Percentiles rank a stretch among this genome's conserved stretches.
phyloP scores from a whole-genome alignment of 257 asterid genomes.

The Nicotiana tabacum region DNA sequence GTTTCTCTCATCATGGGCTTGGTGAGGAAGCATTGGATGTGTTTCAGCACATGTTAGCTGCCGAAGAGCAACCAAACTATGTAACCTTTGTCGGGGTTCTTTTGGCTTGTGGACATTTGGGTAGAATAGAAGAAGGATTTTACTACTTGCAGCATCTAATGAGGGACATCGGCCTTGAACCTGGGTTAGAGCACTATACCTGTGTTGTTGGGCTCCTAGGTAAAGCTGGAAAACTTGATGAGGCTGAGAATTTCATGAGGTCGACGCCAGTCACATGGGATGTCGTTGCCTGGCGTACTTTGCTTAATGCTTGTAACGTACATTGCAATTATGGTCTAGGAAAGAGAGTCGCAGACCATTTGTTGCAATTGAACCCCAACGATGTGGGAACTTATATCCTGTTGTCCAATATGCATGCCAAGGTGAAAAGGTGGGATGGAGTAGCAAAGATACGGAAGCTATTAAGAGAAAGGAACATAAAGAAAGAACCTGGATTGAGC shows the following conservation, averaged over 20 bases:
- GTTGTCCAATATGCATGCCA: slow-evolving; percentile 76
- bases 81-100: slow-evolving; percentile 76
- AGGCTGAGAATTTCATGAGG: slow-evolving; percentile 63
- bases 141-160: slow-evolving; percentile 51
- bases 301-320: slow-evolving; percentile 77
- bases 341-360: slow-evolving; percentile 42
- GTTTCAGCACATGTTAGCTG: slow-evolving; percentile 53
- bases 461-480: slow-evolving; percentile 57
- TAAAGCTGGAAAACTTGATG: slow-evolving; percentile 61
- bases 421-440: slow-evolving; percentile 72
- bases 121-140: slow-evolving; percentile 62
- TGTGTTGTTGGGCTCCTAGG: slow-evolving; percentile 70
- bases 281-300: slow-evolving; percentile 71
- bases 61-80: slow-evolving; percentile 49
- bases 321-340: slow-evolving; percentile 61
- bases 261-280: slow-evolving; percentile 61
- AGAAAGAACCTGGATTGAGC: slow-evolving; percentile 93
- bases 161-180: slow-evolving; percentile 51
- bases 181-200: slow-evolving; percentile 82
- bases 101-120: slow-evolving; percentile 70
- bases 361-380: slow-evolving; percentile 50
- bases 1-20: slow-evolving; percentile 72
- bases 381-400: slow-evolving; percentile 68
- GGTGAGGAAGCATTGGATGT: slow-evolving; percentile 54
- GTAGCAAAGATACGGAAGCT: slow-evolving; percentile 46